phyloP scores from a whole-genome alignment of 768 basidiomycete genomes.

The Cystofilobasidium ferigula region DNA sequence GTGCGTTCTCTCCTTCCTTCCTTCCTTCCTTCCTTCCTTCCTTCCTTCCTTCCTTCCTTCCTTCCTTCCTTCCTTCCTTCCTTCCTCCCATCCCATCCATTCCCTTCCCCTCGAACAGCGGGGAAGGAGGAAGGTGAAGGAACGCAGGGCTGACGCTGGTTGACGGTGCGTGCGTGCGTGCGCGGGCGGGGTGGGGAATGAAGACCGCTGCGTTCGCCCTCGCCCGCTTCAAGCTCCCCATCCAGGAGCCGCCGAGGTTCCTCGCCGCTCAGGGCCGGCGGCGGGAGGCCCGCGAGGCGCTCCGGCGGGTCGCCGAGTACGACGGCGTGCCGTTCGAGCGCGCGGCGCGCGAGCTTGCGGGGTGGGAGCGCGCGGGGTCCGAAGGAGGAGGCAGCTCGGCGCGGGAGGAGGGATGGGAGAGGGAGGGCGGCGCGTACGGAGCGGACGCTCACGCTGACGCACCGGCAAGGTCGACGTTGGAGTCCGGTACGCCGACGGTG shows the following conservation, averaged over 20 bases:
- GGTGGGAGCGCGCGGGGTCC: not conserved
- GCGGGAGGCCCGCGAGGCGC: constrained; percentile 68
- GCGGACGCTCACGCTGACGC: no score
- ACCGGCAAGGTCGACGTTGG: no score
- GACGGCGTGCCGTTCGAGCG: constrained; percentile 59
- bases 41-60: no score
- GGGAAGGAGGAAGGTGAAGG: no score
- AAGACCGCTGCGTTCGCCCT: constrained; percentile 82
- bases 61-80: no score
- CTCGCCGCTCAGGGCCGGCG: constrained; percentile 79
- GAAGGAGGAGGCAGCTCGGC: not conserved
- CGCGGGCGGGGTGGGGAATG: no score
- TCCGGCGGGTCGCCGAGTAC: constrained; percentile 73
- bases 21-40: not conserved
- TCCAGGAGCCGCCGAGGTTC: constrained; percentile 88
- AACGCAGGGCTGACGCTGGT: no score
- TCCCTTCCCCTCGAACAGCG: no score
- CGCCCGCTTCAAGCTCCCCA: constrained; percentile 75
- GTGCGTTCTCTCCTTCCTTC: constrained; percentile 45
- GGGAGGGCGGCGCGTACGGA: no score
- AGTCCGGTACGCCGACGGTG: not conserved
- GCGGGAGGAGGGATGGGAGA: no score
- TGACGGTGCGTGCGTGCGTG: no score
- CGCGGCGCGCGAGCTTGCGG: not conserved
- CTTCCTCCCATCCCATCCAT: no score